Evolutionary conservation across 2,329 filamentous ascomycete genomes (phyloP), one percentile per base, ranked within the genome.

Genomic region (Scytalidium lignicola): DNA sequence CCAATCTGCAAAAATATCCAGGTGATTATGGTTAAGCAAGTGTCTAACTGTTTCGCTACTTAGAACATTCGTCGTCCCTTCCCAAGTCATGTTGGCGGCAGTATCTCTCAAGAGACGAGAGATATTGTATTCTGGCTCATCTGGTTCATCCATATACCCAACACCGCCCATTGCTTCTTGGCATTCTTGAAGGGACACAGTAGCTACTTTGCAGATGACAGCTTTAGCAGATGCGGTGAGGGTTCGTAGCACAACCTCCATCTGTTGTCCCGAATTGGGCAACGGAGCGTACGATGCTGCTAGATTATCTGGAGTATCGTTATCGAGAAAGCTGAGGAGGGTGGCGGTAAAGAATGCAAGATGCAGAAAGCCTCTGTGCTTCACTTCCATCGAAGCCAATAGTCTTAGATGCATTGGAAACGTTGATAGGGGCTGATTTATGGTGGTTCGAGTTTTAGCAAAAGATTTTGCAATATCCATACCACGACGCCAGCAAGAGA

Each of bases 381-480:
- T 65, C 13, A 70, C 65, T 51, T 70, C 65, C 47, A 67, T 50
- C 18, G 65, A 63, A 7, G 68, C 68, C 49, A 72, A 39, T 9
- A 66, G 55, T 21, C 66, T 60, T 23, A 73, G 51, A 53, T 72
- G 70, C 61, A 70, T 68, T 2, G 67, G 67, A 10, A 70, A 68
- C 13, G 69, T 58, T 55, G 61, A 65, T 5, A 72, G 58, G 7
- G 64, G 62, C 18, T 64, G 66, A 6, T 66, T 66, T 19, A 65
- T 60, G 0, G 67, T 67, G 2, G 57, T 62, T 44, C 71, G 62
- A 1, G 68, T 64, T 44, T 62, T 65, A 0, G 70, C 67, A 53
- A 71, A 74, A 7, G 64, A 65, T 49, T 68, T 65, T 2, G 66
- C 64, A 23, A 73, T 69, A 12, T 63, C 65, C 10, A 73, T 55